Evolutionary conservation across 2,329 filamentous ascomycete species (phyloP), one percentile per base, ranked within the genome.

Genomic region (Penicillium sp.): DNA sequence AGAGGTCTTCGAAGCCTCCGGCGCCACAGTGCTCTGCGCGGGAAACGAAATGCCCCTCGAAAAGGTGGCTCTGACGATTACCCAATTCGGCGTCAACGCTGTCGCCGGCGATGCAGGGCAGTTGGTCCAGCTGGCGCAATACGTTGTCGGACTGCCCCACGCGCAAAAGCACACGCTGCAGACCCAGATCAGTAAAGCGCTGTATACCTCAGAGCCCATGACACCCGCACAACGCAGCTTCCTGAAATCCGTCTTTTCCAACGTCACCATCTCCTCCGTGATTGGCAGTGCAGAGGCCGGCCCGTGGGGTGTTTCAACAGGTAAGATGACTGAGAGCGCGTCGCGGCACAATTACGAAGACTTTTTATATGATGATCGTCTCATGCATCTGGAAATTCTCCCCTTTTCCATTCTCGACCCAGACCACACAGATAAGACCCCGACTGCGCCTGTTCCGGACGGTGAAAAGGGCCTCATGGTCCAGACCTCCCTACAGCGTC

Each of bases 1-100:
- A 0, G 76, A 79, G 23, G 62, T 70, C 0, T 47, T 75, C 7
- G 77, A 79, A 40, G 74, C 72, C 49, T 74, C 75, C 0, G 76
- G 76, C 0, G 76, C 69, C 1, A 68, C 74, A 0, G 69, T 75
- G 0, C 59, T 79, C 1, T 67, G 69, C 3, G 75, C 67, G 0
- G 76, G 76, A 0, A 58, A 65, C 30, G 8, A 49, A 14, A 70
- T 71, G 65, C 2, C 61, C 0, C 58, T 63, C 1, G 39, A 53
- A 0, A 61, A 65, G 2, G 64, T 75, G 3, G 51, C 67, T 1
- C n/a, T 59, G 0, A 52, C 71, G 1, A 41, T 76, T 0, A 46
- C 46, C 4, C 55, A 70, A 0, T 77, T 74, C 32, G 56, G 67
- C 8, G 66, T 67, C 30, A 79, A 78, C 18, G 69, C 70, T 0